Percentiles rank a stretch among this genome's conserved stretches.
phyloP scores from a whole-genome alignment of 176 grass and related monocot genomes.

The Raddia distichophylla region DNA sequence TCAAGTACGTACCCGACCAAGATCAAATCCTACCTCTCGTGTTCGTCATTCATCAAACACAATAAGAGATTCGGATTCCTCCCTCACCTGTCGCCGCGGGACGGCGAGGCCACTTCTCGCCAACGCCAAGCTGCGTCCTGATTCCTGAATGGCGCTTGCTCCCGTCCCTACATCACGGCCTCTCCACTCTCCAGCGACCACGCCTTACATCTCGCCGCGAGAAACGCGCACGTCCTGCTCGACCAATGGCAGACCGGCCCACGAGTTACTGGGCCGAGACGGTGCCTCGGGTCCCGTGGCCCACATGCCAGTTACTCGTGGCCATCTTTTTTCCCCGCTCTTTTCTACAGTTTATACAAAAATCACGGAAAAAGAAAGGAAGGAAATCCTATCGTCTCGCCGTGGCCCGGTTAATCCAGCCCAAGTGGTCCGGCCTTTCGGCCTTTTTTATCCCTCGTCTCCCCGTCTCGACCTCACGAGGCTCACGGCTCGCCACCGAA shows the following conservation, averaged over 20 bases:
- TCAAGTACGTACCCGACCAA: neutral
- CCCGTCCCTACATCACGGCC: slow-evolving; percentile 17
- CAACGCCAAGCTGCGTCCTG: too few species aligned
- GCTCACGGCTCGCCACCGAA: neutral
- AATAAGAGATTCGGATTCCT: neutral
- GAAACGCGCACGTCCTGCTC: neutral
- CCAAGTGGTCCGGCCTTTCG: neutral
- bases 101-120: slow-evolving; percentile 28
- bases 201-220: slow-evolving; percentile 17
- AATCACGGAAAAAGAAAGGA: neutral
- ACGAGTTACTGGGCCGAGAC: neutral
- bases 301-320: neutral
- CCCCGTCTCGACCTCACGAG: neutral
- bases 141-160: neutral
- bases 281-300: too few species aligned
- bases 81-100: neutral
- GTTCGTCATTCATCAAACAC: neutral
- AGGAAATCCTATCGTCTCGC: neutral
- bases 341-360: neutral
- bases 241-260: neutral
- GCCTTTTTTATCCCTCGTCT: neutral
- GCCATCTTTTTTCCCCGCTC: neutral
- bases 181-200: neutral
- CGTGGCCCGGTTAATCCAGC: neutral
- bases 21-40: neutral